Base-by-base conservation (phyloP, 805 yeast genomes). In the Millerago galiae region DNA sequence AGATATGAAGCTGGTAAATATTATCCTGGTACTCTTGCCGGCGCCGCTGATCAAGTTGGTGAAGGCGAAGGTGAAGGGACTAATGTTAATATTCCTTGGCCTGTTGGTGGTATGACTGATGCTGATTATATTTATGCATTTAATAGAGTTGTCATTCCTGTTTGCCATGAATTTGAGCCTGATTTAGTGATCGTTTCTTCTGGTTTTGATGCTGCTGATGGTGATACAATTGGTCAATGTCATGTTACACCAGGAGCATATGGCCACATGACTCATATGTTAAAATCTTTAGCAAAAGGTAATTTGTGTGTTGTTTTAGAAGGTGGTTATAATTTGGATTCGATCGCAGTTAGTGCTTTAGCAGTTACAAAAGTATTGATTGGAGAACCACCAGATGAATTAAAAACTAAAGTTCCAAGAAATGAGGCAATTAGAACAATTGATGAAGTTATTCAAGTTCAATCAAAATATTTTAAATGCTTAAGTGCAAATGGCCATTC, bases 121-220 rank as follows among this genome's bases (percentile, higher is more conserved):
- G 96, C 90, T 9, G 99, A 93, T 63, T 93, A 93, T 63, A 72
- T 91, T 37, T 85, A 90, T 62, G 97, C 98, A 0, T 90, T 93
- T 63, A 76, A 80, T 51, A 80, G 79, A 54, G 81, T 91, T 14
- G 75, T 93, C 11, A 75, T 93, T 77, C 99, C 99, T 0, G 78
- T 89, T 38, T 83, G 93, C 42, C 65, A 79, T 44, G 99, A 93
- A 60, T 93, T 83, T 55, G 81, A 81, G 56, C 97, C 99, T 0
- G 99, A 93, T 65, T 71, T 93, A 49, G 91, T 90, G 5, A 87
- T 93, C 29, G 81, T 93, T 27, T 86, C 96, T 15, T 81, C 98
- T 1, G 99, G 99, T 0, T 93, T 93, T 55, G 99, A 93, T 66
- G 99, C 99, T 16, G 99, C 99, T 1, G 96, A 87, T 55, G 98